These are phyloP conservation scores for Amanita brunnescens DNA, from an alignment of 768 basidiomycete genomes.

Conservation along the genomic window DNA sequence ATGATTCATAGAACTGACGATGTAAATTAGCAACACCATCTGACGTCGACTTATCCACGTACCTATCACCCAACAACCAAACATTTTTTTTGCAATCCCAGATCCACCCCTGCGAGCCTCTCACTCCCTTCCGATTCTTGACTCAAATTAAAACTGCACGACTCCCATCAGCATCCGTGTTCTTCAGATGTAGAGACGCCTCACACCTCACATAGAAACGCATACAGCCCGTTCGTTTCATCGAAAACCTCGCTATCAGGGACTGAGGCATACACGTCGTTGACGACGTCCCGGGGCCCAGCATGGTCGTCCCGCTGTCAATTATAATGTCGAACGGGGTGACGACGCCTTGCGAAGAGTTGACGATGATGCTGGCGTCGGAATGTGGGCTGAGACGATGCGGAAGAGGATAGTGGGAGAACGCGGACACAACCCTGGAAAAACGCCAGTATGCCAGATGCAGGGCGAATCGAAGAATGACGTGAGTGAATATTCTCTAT, in stretches of 20 bases:
- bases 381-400: slow-evolving; percentile 8
- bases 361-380: slow-evolving; percentile 23
- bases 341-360: slow-evolving; percentile 12
- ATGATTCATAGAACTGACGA: not conserved
- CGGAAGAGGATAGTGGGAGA: not conserved
- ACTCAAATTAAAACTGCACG: slow-evolving; percentile 1
- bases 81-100: not conserved
- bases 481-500: no score
- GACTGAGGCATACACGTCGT: slow-evolving; percentile 22
- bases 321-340: slow-evolving; percentile 19
- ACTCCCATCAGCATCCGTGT: not conserved
- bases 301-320: slow-evolving; percentile 35
- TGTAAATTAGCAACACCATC: not conserved
- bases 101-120: not conserved
- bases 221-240: slow-evolving; percentile 13
- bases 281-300: slow-evolving; percentile 23
- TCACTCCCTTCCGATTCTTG: not conserved
- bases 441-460: no score
- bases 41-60: not conserved
- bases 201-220: not conserved
- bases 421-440: no score
- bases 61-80: slow-evolving; percentile 5
- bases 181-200: not conserved
- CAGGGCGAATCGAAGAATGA: no score
- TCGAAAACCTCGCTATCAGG: slow-evolving; percentile 22